Base-by-base conservation (phyloP, 352 stramenopile genomes). In the Globisporangium viniferum region DNA sequence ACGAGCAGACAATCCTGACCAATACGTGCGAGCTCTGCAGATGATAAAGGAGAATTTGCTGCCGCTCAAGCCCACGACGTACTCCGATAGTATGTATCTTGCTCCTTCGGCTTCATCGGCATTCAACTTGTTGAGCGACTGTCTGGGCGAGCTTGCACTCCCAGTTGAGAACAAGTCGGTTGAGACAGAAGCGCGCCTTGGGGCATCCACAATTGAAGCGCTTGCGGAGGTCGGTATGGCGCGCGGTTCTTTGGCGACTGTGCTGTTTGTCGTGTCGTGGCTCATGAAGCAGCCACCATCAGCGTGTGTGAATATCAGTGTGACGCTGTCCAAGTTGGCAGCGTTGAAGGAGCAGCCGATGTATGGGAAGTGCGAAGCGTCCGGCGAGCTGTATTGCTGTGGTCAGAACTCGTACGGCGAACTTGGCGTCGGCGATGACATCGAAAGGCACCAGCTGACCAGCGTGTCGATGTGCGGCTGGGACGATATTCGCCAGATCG, bases 391-490 rank as follows among this genome's bases (percentile, higher is more conserved):
- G 0, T 96, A 96, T 56, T 90, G 82, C 57, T 97, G 88, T 46
- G 89, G 89, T 3, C 89, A 97, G 51, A 97, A 97, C 61, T 94
- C 87, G 31, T 97, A 97, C 64, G 89, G 89, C 55, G 89, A 97
- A 70, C 73, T 97, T 18, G 88, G 88, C 6, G 89, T 89, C 56
- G 89, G 89, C 22, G 89, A 97, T 54, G 88, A 95, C 62, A 87
- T 94, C 31, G 87, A 95, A 64, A 73, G 89, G 0, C 86, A 95
- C 64, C 79, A 88, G 49, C 76, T 95, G 15, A 93, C 84, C 2
- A 92, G 82, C 55, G 79, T 96, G 1, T 75, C 85, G 9, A 78
- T 94, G 57, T 90, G 83, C 65, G 87, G 86, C 1, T 94, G 87
- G 88, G 82, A 95, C 22, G 82, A 96, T 59, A 91, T 95, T 67